Base-by-base conservation (phyloP, 2,329 filamentous ascomycete genomes). In the Diaporthe citriasiana region DNA sequence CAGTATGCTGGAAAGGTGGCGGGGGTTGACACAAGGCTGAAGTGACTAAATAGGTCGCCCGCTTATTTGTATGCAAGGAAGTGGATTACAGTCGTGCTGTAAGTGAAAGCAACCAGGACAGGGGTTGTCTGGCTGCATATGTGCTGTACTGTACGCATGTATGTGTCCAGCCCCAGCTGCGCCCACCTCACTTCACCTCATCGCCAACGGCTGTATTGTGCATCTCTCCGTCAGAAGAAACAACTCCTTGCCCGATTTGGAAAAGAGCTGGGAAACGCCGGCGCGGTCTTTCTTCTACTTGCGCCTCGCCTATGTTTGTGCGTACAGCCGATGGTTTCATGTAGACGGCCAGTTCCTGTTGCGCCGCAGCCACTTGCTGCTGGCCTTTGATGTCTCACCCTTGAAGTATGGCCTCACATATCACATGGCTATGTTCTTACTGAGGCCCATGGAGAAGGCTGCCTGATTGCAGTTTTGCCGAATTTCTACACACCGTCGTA, bases 1-100 rank as follows among this genome's bases (percentile, higher is more conserved):
- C 45, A 27, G 19, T 38, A 25, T 38, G 19, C 30, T 33, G 22
- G 9, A 68, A 66, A 68, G 63, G 63, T 68, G 63, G 63, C 63
- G n/a, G 63, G 63, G 63, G 30, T 53, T 35, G 47, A 40, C 63
- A 68, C 63, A 53, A 68, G 63, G 63, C 63, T 68, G 63, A 68
- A 68, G 13, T 1, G 63, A 38, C 47, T 25, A 53, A 40, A 68
- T n/a, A 40, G 33, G 6, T 27, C 40, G 63, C 47, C 47, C n/a
- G 47, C 47, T 53, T 50, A 51, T 51, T 40, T 15, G 6, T 40
- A 68, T 53, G 63, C 63, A 68, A 40, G 47, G 9, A 38, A 68
- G 63, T 68, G 63, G 63, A 53, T 30, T 53, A 12, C 33, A 33
- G 22, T 53, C 38, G 30, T 33, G 63, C 25, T 68, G 47, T 68